A percentile compares a stretch with the other conserved stretches of the same genome.
These are phyloP conservation scores for Sonneratia caseolaris DNA, from an alignment of 345 rosid species.

Conservation along the genomic window DNA sequence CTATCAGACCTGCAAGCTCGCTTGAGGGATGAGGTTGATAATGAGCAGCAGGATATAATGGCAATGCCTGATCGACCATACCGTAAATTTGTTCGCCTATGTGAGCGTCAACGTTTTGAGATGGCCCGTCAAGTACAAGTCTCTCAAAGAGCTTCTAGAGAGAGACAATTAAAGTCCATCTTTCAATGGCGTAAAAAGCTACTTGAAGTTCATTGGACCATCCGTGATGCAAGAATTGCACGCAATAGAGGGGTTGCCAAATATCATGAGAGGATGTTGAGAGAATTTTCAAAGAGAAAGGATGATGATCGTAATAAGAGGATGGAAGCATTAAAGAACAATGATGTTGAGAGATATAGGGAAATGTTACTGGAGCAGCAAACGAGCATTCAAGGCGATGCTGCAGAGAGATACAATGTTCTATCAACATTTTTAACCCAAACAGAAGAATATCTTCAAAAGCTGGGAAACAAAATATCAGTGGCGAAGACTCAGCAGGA, in stretches of 20 bases:
- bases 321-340: conserved; percentile 99
- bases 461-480: conserved; percentile 86
- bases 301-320: conserved; percentile 94
- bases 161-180: conserved; percentile 90
- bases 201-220: conserved; percentile 95
- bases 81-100: conserved; percentile 89
- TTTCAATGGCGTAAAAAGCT: conserved; percentile 99
- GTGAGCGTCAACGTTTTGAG: conserved; percentile 95
- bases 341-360: conserved; percentile 98
- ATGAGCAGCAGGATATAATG: conserved; percentile 96
- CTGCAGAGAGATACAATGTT: conserved; percentile 92
- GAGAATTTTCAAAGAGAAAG: conserved; percentile 91
- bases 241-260: conserved; percentile 98
- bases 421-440: conserved; percentile 93
- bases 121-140: conserved; percentile 81
- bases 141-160: conserved; percentile 75
- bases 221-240: conserved; percentile 97
- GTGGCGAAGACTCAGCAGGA: conserved; percentile 93
- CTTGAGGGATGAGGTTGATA: conserved; percentile 85
- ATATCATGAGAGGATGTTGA: conserved; percentile 92
- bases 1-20: conserved; percentile 76
- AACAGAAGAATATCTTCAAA: conserved; percentile 96
- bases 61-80: conserved; percentile 98
- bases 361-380: conserved; percentile 99
- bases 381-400: conserved; percentile 80